Base-by-base conservation (phyloP, 176 grass and related monocot species). In the Juncus inflexus region DNA sequence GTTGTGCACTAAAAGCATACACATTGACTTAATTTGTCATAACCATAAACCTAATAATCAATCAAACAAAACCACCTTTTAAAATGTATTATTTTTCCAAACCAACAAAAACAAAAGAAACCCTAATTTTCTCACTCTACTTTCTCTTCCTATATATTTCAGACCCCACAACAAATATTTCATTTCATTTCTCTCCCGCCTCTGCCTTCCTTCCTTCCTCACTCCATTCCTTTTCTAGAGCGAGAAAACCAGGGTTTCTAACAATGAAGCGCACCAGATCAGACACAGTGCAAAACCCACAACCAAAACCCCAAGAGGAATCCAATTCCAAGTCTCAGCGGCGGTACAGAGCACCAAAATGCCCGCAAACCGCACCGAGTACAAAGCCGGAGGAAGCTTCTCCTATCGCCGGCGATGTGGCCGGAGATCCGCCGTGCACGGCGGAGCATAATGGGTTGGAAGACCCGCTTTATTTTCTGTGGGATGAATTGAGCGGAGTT, bases 181-280 rank as follows among this genome's bases (percentile, higher is more conserved):
- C 9, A 9, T 47, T 9, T 47, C 19, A 28, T 28, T 28, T 28
- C 19, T 47, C 37, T 12, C 37, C 66, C 54, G 68, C 68, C 39
- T 60, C 43, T 60, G 35, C 3, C 15, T 71, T 52, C 5, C 68
- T 39, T 12, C 43, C 8, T 55, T 37, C 9, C 52, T 65, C 10
- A 41, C 15, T 42, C 19, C 11, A 11, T 9, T 56, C 40, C 50
- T 16, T 19, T 55, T 59, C 57, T 40, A n/a, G 41, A 55, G 42
- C 14, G 28, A 15, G 40, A 40, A 70, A 55, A 11, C 43, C 19
- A 57, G 53, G 13, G 39, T 58, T 11, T 13, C 42, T 70, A 58
- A 71, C 19, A 55, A 71, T 71, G 68, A 71, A 71, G 68, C 50
- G 68, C 50, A 71, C 15, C 38, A 56, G 68, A 71, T 50, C 12